Base-by-base conservation (phyloP, 2,329 filamentous ascomycete species). In the Zarea fungicola region DNA sequence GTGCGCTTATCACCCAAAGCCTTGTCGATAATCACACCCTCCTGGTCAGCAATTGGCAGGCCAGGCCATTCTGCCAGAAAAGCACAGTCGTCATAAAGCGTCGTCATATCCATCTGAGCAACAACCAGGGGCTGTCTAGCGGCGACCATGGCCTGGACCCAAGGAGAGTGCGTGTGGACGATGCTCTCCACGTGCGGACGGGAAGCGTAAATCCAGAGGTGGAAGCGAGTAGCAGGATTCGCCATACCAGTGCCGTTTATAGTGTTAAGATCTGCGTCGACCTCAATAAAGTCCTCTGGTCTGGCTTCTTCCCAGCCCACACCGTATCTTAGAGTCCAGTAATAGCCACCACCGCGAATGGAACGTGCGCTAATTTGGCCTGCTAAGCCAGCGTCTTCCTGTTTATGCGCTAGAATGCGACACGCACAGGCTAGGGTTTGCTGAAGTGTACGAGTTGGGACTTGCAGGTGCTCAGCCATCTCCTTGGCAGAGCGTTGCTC, bases 31-130 rank as follows among this genome's bases (percentile, higher is more conserved):
- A 49, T 42, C 23, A 49, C 37, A 19, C 46, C 46, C 16, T 49
- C 46, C 18, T 49, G 35, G 19, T 49, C 39, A n/a, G 46, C 46
- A 37, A 49, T 49, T 18, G 46, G 46, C 36, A 49, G 26, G 31
- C 29, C 46, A 5, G 46, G 46, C 46, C 46, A 49, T 21, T 49
- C 35, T 19, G 21, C 46, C 13, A 49, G 46, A 22, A 42, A 49
- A 23, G 36, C 39, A 28, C 46, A 49, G 22, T 49, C 29, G 10
- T 42, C 39, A 14, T 42, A 42, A 31, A 49, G 32, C 7, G 37
- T 36, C 8, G 46, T 49, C 46, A 49, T 49, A 16, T 49, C 46
- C 46, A 49, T 49, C 39, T 49, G 46, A 18, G 46, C 46, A 11
- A 49, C 46, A 31, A 49, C 39, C n/a, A 49, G 39, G 16, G 46